Conservation (phyloP, 768 basidiomycete species). For the Thelephora ganbajun region DNA sequence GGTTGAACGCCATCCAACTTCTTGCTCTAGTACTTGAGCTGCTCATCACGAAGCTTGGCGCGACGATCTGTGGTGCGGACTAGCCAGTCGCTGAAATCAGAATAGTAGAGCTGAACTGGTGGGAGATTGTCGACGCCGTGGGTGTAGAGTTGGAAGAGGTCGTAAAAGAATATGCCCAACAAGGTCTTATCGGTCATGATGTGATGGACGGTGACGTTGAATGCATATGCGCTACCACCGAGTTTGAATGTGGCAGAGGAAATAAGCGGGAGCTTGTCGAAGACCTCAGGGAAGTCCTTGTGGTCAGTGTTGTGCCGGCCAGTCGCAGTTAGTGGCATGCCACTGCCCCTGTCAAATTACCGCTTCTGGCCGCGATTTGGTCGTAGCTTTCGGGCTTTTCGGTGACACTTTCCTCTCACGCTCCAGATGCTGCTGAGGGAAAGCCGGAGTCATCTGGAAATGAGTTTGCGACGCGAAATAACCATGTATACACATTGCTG, state of each 20-base stretch:
- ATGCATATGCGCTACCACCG: conserved; percentile 13
- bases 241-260: conserved; percentile 15
- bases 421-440: too few relatives aligned
- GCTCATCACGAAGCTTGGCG: conserved; percentile 13
- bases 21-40: too few relatives aligned
- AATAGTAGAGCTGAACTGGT: conserved; percentile 9
- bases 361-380: too few relatives aligned
- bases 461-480: conserved; percentile 15
- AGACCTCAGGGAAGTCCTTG: too few relatives aligned
- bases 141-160: conserved; percentile 15
- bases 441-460: too few relatives aligned
- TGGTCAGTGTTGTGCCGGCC: too few relatives aligned
- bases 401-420: too few relatives aligned
- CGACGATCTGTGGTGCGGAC: conserved; percentile 15
- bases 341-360: too few relatives aligned
- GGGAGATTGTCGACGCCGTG: conserved; percentile 13
- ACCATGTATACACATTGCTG: conserved; percentile 17
- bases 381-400: too few relatives aligned
- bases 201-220: conserved; percentile 17
- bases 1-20: conserved; percentile 6
- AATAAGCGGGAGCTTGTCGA: conserved; percentile 15
- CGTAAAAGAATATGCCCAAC: conserved; percentile 17
- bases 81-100: too few relatives aligned
- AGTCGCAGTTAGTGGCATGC: too few relatives aligned
- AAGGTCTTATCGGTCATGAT: conserved; percentile 19